Conservation (phyloP, 1,284 basidiomycete species). For the Fomitopsis schrenkii region DNA sequence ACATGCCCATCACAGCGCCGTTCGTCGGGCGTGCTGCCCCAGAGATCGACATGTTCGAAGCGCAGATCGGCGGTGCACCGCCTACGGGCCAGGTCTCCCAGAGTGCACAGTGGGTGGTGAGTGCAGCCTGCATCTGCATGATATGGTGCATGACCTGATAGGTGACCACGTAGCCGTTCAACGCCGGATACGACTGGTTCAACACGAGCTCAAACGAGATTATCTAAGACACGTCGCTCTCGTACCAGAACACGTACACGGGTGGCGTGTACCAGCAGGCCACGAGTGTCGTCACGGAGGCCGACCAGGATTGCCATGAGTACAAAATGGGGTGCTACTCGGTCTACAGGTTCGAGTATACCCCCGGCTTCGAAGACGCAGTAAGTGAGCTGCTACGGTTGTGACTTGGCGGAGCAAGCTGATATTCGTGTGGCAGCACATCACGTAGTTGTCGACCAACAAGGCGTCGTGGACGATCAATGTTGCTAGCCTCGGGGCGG, state of each 20-base stretch:
- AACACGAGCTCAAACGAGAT: constrained; percentile 46
- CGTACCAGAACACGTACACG: constrained; percentile 42
- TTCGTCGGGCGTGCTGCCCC: constrained; percentile 73
- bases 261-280: constrained; percentile 62
- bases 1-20: too few species aligned
- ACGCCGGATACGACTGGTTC: constrained; percentile 49
- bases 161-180: constrained; percentile 48
- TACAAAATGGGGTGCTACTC: constrained; percentile 36
- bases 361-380: constrained; percentile 32
- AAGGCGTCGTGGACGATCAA: constrained; percentile 57
- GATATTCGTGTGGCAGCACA: constrained; percentile 36
- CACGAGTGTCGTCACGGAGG: constrained; percentile 45
- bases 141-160: neutral
- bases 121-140: constrained; percentile 19
- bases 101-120: constrained; percentile 59
- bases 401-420: neutral
- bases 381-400: constrained; percentile 26
- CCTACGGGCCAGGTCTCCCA: constrained; percentile 53
- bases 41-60: constrained; percentile 79
- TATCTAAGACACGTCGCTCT: constrained; percentile 44
- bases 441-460: constrained; percentile 55
- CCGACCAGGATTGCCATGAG: constrained; percentile 52
- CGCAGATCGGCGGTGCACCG: constrained; percentile 45
- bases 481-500: constrained; percentile 49
- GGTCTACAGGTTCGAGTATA: constrained; percentile 47